Conservation (phyloP, 2,329 filamentous ascomycete species). For the Epichloe elymi region DNA sequence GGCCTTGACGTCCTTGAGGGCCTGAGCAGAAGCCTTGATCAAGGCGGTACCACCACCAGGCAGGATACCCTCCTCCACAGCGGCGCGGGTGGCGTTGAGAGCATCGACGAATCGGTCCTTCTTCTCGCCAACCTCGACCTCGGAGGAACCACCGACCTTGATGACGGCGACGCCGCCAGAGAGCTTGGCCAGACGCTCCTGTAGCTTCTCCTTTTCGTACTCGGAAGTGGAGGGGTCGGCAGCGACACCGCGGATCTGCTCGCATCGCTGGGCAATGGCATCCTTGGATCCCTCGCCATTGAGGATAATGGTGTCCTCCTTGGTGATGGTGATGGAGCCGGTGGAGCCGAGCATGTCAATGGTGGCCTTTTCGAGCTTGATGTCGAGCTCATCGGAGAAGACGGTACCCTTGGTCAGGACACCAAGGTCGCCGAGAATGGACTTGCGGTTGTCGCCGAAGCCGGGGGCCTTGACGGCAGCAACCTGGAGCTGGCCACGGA, state of each 20-base stretch:
- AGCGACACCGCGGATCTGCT: conserved; percentile 98
- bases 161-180: conserved; percentile 98
- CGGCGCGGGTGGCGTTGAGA: conserved; percentile 92
- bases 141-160: conserved; percentile 94
- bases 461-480: conserved; percentile 94
- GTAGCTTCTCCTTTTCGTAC: conserved; percentile 99
- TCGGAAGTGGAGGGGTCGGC: conserved; percentile 86
- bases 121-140: conserved; percentile 99
- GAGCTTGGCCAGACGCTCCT: conserved; percentile 98
- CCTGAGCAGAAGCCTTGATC: conserved; percentile 90
- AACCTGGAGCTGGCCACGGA: conserved; percentile 97
- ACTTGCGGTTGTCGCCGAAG: conserved; percentile 99
- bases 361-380: conserved; percentile 98
- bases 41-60: conserved; percentile 96
- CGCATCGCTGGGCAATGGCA: conserved; percentile 82
- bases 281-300: conserved; percentile 97
- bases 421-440: conserved; percentile 91
- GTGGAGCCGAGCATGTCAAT: conserved; percentile 93
- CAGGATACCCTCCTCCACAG: conserved; percentile 97
- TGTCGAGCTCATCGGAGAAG: conserved; percentile 95
- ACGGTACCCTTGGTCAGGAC: conserved; percentile 94
- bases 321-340: conserved; percentile 98
- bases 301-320: conserved; percentile 98
- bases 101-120: conserved; percentile 99
- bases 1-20: conserved; percentile 68